phyloP scores from a whole-genome alignment of 192 early-diverging fungal species.

The Helicostylum pulchrum region DNA sequence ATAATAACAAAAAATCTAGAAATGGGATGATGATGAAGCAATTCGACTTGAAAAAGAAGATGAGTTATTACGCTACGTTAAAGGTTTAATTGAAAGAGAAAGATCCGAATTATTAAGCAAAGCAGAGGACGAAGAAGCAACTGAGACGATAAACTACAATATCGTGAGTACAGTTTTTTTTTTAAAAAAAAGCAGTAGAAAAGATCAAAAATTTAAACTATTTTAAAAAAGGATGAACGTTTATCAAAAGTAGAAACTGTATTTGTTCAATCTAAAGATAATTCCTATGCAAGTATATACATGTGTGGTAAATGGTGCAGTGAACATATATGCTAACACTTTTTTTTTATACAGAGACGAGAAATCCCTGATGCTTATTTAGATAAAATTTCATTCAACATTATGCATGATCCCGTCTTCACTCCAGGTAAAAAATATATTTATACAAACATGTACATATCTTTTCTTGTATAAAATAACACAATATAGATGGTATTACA shows the following conservation, averaged over 20 bases:
- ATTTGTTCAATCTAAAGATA: slow-evolving; percentile 52
- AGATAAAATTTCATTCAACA: slow-evolving; percentile 68
- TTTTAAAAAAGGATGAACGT: slow-evolving; percentile 39
- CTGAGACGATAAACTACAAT: slow-evolving; percentile 27
- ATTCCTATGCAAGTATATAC: slow-evolving; percentile 23
- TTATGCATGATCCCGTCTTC: slow-evolving; percentile 68
- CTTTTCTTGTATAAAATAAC: neutral
- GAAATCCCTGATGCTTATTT: slow-evolving; percentile 39
- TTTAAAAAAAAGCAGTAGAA: slow-evolving; percentile 25
- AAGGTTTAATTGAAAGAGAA: slow-evolving; percentile 58
- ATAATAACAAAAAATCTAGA: slow-evolving; percentile 18
- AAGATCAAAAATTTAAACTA: neutral
- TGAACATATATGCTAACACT: neutral
- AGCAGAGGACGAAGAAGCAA: slow-evolving; percentile 21
- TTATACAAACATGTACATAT: neutral
- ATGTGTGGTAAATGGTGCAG: neutral
- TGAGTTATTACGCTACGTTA: slow-evolving; percentile 63
- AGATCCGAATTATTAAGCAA: slow-evolving; percentile 37
- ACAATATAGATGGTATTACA: slow-evolving; percentile 55
- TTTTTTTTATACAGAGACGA: slow-evolving; percentile 19
- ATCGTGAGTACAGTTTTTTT: slow-evolving; percentile 11
- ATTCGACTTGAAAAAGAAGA: slow-evolving; percentile 51
- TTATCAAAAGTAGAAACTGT: slow-evolving; percentile 40
- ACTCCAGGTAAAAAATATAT: slow-evolving; percentile 27
- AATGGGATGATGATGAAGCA: slow-evolving; percentile 65